phyloP scores from a whole-genome alignment of 306 rosid species.

The Rosa chinensis region DNA sequence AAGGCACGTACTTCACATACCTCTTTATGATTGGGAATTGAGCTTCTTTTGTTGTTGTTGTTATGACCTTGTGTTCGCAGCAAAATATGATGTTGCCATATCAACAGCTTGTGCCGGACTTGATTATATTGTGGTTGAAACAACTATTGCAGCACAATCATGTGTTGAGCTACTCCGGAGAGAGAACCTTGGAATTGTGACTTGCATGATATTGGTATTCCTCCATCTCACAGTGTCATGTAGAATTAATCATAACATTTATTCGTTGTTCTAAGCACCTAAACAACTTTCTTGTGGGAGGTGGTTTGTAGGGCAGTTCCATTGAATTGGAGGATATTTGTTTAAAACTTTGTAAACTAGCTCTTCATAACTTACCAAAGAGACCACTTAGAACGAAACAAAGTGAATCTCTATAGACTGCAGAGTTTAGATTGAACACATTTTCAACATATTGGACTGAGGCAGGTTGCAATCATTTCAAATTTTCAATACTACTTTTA shows the following conservation, averaged over 20 bases:
- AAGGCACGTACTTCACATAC: background rate
- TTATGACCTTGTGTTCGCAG: conserved; percentile 49
- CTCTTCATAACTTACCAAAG: background rate
- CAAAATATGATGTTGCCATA: conserved; percentile 84
- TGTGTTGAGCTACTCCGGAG: conserved; percentile 88
- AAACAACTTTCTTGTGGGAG: background rate
- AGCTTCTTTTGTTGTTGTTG: background rate
- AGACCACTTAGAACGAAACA: background rate
- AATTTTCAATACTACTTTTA: background rate
- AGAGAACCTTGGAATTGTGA: conserved; percentile 87
- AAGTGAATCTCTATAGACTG: background rate
- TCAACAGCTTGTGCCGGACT: conserved; percentile 92
- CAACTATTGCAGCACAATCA: conserved; percentile 84
- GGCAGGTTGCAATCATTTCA: background rate
- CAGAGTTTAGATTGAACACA: background rate
- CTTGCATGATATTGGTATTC: conserved; percentile 94
- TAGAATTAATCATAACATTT: background rate
- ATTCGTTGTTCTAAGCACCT: background rate
- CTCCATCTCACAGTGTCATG: background rate
- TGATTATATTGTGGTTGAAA: conserved; percentile 96
- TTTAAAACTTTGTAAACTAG: background rate
- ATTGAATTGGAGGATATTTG: background rate
- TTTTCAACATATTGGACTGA: background rate
- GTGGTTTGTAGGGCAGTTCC: background rate
- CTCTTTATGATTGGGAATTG: conserved; percentile 20